phyloP scores from a whole-genome alignment of 495 filamentous ascomycete genomes.

The Mycothermus thermophilus region DNA sequence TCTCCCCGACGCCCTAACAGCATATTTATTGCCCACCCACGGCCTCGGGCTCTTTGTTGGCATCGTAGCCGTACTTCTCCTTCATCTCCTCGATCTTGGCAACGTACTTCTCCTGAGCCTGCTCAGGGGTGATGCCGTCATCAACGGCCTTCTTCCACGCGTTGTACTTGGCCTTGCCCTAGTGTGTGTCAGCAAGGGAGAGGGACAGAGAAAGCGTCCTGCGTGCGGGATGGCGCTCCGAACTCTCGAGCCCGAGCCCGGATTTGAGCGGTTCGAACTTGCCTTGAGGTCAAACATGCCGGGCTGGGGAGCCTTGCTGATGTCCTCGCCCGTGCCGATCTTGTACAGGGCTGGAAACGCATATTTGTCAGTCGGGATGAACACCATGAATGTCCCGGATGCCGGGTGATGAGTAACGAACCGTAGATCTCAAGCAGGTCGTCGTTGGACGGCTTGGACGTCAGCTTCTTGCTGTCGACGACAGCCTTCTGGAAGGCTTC shows the following conservation, averaged over 20 bases:
- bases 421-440: conserved; percentile 42
- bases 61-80: conserved; percentile 48
- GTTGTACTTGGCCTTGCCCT: conserved; percentile 69
- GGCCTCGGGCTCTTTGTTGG: conserved; percentile 39
- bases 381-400: too few species aligned
- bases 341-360: conserved; percentile 40
- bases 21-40: conserved; percentile 22
- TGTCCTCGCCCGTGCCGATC: conserved; percentile 36
- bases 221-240: too few species aligned
- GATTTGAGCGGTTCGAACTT: too few species aligned
- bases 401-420: conserved; percentile 15
- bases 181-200: conserved; percentile 1
- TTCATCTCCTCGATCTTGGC: conserved; percentile 55
- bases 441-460: conserved; percentile 42
- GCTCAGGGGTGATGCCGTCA: conserved; percentile 39
- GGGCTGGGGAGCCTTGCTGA: conserved; percentile 28
- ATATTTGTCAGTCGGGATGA: too few species aligned
- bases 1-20: neutral
- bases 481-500: conserved; percentile 47
- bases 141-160: conserved; percentile 55
- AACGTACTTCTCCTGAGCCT: conserved; percentile 68
- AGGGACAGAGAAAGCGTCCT: too few species aligned
- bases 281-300: conserved; percentile 46
- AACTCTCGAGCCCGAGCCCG: too few species aligned
- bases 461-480: conserved; percentile 50